These are phyloP conservation scores for Wallacemonas sp. DNA, from an alignment of 208 protist species.

Conservation along the genomic window DNA sequence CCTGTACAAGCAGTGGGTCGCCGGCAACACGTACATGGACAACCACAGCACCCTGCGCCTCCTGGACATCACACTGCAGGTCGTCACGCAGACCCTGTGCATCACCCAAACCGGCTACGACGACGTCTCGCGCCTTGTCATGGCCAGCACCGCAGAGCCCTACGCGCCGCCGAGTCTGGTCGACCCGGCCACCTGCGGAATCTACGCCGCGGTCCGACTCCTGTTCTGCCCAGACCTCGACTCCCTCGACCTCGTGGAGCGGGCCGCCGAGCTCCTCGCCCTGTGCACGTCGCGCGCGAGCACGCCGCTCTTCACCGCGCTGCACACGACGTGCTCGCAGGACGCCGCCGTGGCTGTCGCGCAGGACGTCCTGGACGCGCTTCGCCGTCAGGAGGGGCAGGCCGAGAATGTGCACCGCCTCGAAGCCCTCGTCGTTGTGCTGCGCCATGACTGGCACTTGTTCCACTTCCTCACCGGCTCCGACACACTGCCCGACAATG, in stretches of 20 bases:
- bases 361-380: not conserved
- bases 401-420: slow-evolving; percentile 5
- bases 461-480: slow-evolving; percentile 17
- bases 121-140: not conserved
- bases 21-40: slow-evolving; percentile 10
- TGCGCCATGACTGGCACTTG: not conserved
- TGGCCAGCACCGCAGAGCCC: slow-evolving; percentile 14
- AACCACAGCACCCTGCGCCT: not conserved
- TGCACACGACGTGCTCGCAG: slow-evolving; percentile 1
- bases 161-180: not conserved
- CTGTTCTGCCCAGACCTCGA: not conserved
- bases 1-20: slow-evolving; percentile 13
- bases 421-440: slow-evolving; percentile 5
- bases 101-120: not conserved
- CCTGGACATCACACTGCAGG: slow-evolving; percentile 1
- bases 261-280: not conserved
- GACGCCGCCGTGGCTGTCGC: not conserved
- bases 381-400: not conserved
- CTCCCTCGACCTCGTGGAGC: slow-evolving; percentile 6
- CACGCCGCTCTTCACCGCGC: slow-evolving; percentile 1
- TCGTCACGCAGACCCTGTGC: slow-evolving; percentile 2
- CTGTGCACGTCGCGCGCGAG: not conserved
- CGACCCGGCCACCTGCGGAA: not conserved
- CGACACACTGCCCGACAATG: not conserved
- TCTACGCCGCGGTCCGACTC: slow-evolving; percentile 10